Evolutionary conservation across 108 stramenopile species (phyloP).

Genomic region (Conticribra guillardii): DNA sequence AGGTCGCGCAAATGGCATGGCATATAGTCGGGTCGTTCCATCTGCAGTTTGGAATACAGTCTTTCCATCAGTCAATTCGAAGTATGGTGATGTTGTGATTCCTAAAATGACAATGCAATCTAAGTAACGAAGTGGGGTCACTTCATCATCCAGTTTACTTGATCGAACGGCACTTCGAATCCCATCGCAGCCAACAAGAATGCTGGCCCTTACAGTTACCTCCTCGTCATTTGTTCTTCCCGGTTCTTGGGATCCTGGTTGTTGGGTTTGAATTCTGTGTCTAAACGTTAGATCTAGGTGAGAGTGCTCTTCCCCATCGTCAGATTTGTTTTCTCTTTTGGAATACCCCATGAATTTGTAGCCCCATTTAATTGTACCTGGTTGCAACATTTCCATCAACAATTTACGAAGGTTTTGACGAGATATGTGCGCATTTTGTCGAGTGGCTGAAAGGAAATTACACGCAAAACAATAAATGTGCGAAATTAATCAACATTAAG

Average conservation of each 20-base stretch:
- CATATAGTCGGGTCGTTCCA: conserved; percentile 79
- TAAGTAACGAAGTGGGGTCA: conserved; percentile 73
- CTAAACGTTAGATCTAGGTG: conserved; percentile 49
- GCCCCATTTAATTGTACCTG: conserved; percentile 58
- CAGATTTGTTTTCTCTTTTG: neutral
- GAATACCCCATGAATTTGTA: conserved; percentile 48
- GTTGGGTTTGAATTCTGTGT: conserved; percentile 13
- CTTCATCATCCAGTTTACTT: conserved; percentile 49
- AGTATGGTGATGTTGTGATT: conserved; percentile 58
- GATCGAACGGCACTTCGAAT: conserved; percentile 76
- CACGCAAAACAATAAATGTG: too few species aligned
- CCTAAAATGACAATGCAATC: conserved; percentile 84
- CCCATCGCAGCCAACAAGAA: conserved; percentile 93
- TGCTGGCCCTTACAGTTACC: conserved; percentile 48
- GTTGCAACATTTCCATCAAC: conserved; percentile 59
- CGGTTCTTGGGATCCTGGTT: conserved; percentile 1
- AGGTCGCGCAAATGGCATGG: conserved; percentile 72
- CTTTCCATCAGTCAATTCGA: conserved; percentile 64
- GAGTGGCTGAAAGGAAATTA: too few species aligned
- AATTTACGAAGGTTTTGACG: conserved; percentile 68
- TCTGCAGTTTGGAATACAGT: conserved; percentile 90
- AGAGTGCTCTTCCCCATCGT: neutral
- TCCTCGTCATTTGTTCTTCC: conserved; percentile 21
- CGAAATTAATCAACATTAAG: too few species aligned
- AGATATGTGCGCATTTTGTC: conserved; percentile 88